Evolutionary conservation across 2,329 filamentous ascomycete genomes (phyloP).

Genomic region (Ophiostoma ulmi): DNA sequence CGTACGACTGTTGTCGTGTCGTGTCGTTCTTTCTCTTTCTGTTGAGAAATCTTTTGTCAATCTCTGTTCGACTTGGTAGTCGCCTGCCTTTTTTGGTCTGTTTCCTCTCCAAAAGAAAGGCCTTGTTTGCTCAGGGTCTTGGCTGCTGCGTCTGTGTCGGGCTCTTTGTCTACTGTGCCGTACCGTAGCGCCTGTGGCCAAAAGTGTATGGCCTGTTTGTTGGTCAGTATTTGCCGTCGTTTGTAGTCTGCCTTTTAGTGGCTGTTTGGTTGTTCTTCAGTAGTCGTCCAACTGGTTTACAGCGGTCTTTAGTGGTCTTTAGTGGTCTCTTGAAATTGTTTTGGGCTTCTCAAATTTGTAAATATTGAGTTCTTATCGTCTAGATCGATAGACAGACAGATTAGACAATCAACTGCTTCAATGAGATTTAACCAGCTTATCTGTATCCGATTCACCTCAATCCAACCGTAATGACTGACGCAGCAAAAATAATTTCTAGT

Average conservation of each 20-base stretch:
- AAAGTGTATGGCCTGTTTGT: background rate
- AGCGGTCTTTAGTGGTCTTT: background rate
- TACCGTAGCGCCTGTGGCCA: background rate
- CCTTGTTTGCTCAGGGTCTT: background rate
- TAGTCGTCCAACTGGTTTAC: background rate
- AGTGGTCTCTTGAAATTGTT: background rate
- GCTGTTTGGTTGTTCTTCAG: background rate
- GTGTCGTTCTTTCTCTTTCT: background rate
- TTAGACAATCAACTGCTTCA: too few relatives aligned
- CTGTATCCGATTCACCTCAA: background rate
- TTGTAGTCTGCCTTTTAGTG: background rate
- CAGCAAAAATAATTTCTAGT: background rate
- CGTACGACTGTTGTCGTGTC: constrained; percentile 12
- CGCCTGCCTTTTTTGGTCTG: background rate
- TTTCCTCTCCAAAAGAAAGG: background rate
- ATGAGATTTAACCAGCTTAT: too few relatives aligned
- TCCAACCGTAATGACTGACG: background rate
- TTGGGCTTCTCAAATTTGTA: too few relatives aligned
- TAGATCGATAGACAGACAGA: background rate
- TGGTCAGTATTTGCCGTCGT: background rate
- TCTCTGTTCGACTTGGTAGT: background rate
- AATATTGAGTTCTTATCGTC: background rate
- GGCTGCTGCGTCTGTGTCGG: background rate
- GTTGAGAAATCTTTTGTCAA: background rate
- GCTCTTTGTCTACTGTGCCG: constrained; percentile 11